Evolutionary conservation across 1,139 yeast species (phyloP), one percentile per base, ranked within the genome.

Genomic region (Blastobotrys capitulatus): DNA sequence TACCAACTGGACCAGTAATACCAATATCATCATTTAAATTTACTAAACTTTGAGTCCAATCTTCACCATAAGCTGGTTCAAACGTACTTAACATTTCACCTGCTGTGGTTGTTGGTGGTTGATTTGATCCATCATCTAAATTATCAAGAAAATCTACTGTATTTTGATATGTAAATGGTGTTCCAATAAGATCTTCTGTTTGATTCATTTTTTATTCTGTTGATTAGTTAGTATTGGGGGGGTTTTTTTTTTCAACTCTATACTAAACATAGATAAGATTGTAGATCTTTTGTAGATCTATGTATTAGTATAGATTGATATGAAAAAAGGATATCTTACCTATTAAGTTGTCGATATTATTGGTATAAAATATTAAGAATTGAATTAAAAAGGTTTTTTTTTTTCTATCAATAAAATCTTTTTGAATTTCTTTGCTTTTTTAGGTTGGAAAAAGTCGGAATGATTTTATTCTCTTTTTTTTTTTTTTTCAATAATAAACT

Each of bases 111-210:
- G 25, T 22, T 22, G 25, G 25, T 5, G 25, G 25, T 22, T 12
- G 26, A 13, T 27, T 36, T 8, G 43, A 15, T 6, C 32, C 32
- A 27, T 44, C 48, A 29, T 44, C 48, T 18, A 44, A 16, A 34
- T 31, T 38, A 13, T 44, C 48, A 18, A 44, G 27, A 20, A 44
- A 44, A 16, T 32, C 48, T 8, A 38, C 40, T 20, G 48, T 29
- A 16, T n/a, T 32, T 22, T 44, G 43, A 15, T 38, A 44, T 10
- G 38, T 44, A 26, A 44, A 44, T 15, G 48, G 48, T 9, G 40
- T 26, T 5, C 31, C 32, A 9, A 37, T 44, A 15, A 44, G 31
- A 16, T 44, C 48, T 10, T 38, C 43, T 3, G 43, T 44, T 32
- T 44, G 47, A 6, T 20, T 3, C 22, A 25, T 42, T 29, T 29